These are phyloP conservation scores for Lepidopterella palustris DNA, from an alignment of 495 filamentous ascomycete species.

Conservation along the genomic window DNA sequence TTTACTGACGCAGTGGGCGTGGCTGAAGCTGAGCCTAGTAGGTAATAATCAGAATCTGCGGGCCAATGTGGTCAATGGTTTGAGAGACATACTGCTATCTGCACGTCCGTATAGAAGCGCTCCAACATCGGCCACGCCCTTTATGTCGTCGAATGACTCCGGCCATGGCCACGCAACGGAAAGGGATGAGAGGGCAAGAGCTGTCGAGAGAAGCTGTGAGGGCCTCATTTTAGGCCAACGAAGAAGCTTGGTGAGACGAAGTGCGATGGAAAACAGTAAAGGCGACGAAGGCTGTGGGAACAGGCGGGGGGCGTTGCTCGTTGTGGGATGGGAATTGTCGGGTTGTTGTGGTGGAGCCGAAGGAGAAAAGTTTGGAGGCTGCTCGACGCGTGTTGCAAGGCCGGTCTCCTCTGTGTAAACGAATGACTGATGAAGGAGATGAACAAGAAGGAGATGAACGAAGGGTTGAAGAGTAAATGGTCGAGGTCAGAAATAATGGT, in stretches of 20 bases:
- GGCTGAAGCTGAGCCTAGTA: not conserved
- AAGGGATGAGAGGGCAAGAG: conserved; percentile 32
- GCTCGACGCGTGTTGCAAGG: not conserved
- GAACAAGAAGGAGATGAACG: conserved; percentile 9
- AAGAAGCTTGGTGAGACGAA: not conserved
- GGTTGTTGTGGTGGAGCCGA: conserved; percentile 1
- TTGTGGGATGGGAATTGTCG: conserved; percentile 1
- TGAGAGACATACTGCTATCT: conserved; percentile 9
- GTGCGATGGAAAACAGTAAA: not conserved
- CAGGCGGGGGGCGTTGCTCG: not conserved
- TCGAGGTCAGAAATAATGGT: not conserved
- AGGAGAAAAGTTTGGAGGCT: not conserved
- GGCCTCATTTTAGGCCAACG: conserved; percentile 31
- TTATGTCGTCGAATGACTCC: conserved; percentile 21
- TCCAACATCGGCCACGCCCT: conserved; percentile 23
- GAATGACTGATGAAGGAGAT: conserved; percentile 25
- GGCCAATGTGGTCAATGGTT: not conserved
- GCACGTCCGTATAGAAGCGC: conserved; percentile 26
- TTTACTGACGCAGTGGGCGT: not conserved
- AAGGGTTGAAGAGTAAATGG: not conserved
- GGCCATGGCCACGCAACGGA: conserved; percentile 28
- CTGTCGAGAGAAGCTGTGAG: conserved; percentile 28
- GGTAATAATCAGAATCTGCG: not conserved
- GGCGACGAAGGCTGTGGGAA: not conserved
- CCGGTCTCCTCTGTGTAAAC: conserved; percentile 15